Conservation (phyloP, 1,139 yeast species). For the Zygoascus hellenicus region DNA sequence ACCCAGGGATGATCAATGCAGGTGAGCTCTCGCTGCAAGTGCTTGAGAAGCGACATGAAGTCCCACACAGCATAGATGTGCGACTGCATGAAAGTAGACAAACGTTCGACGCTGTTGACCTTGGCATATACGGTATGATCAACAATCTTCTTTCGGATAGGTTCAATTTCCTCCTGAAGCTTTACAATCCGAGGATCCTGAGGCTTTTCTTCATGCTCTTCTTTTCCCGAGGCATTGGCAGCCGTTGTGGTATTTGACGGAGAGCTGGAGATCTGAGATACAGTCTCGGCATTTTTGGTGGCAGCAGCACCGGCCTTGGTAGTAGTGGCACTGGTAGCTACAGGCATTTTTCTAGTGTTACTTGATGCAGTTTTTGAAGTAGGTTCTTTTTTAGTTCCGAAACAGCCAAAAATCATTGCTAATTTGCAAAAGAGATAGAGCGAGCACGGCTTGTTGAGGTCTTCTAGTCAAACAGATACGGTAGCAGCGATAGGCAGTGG, state of each 20-base stretch:
- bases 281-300: neutral
- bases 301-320: slow-evolving; percentile 1
- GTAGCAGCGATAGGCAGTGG: too few relatives aligned
- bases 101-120: slow-evolving; percentile 19
- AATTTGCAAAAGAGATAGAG: neutral
- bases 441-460: too few relatives aligned
- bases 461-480: too few relatives aligned
- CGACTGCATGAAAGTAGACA: slow-evolving; percentile 18
- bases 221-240: neutral
- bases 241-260: slow-evolving; percentile 1
- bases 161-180: slow-evolving; percentile 19
- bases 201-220: slow-evolving; percentile 1
- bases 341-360: slow-evolving; percentile 6
- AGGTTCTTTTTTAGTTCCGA: neutral
- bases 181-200: slow-evolving; percentile 15
- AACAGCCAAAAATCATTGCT: slow-evolving; percentile 4
- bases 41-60: slow-evolving; percentile 21
- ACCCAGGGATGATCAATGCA: slow-evolving; percentile 22
- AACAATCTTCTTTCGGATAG: slow-evolving; percentile 17
- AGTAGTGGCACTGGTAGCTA: too few relatives aligned
- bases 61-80: slow-evolving; percentile 25
- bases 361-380: slow-evolving; percentile 3
- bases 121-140: slow-evolving; percentile 20
- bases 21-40: slow-evolving; percentile 19
- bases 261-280: neutral